These are phyloP conservation scores for Talaromyces albobiverticillius DNA, from an alignment of 2,329 filamentous ascomycete species.

Conservation along the genomic window DNA sequence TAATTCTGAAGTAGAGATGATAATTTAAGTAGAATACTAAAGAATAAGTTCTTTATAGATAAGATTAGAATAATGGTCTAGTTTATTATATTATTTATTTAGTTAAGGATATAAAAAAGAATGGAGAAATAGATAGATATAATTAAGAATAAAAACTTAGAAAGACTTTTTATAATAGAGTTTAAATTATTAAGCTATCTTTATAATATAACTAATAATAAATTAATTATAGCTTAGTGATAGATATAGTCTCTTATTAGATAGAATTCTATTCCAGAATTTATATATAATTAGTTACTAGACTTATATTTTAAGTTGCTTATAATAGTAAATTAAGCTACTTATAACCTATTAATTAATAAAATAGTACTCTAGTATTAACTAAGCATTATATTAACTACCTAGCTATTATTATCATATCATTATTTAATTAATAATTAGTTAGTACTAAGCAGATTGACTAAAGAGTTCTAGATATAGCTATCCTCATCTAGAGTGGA, in stretches of 20 bases:
- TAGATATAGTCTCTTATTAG: neutral
- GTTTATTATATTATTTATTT: neutral
- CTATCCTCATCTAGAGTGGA: too few species aligned
- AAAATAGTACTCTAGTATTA: neutral
- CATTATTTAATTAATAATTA: neutral
- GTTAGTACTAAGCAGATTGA: neutral
- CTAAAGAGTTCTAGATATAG: neutral
- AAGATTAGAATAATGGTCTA: neutral
- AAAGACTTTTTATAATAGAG: neutral
- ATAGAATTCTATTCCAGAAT: neutral
- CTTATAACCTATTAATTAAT: neutral
- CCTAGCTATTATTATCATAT: neutral
- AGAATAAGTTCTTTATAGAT: neutral
- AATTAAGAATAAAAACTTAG: neutral
- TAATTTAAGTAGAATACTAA: neutral
- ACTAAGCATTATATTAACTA: neutral
- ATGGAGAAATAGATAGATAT: neutral
- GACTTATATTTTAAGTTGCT: neutral
- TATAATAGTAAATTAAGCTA: neutral
- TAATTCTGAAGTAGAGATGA: neutral
- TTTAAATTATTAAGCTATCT: neutral
- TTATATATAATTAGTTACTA: neutral
- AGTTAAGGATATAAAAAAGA: neutral
- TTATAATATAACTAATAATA: neutral
- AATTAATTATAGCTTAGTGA: neutral